Evolutionary conservation across 345 rosid species (phyloP).

Genomic region (Kandelia obovata): DNA sequence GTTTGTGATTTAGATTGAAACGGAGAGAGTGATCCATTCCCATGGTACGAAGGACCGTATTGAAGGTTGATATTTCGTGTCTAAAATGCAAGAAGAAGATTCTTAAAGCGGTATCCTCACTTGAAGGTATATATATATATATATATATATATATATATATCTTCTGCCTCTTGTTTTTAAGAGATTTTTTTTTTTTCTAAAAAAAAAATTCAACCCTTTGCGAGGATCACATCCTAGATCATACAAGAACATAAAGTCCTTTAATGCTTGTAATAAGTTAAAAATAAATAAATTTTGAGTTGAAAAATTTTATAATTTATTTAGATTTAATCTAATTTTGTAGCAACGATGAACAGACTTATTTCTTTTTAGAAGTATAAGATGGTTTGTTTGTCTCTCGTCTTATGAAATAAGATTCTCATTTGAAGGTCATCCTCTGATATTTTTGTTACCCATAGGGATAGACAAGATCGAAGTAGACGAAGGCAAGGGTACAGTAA

Average conservation of each 20-base stretch:
- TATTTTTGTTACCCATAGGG: constrained; percentile 22
- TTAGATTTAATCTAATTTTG: background rate
- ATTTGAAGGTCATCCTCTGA: no score
- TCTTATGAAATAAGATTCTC: no score
- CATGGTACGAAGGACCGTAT: constrained; percentile 45
- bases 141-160: background rate
- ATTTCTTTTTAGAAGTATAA: no score
- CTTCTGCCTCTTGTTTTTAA: background rate
- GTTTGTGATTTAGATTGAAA: background rate
- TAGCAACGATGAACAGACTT: background rate
- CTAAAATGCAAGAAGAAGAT: constrained; percentile 53
- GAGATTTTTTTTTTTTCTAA: no score
- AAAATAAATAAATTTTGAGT: no score
- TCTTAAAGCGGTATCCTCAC: constrained; percentile 40
- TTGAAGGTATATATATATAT: constrained; percentile 27
- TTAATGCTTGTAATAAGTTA: no score
- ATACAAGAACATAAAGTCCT: no score
- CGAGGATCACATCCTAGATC: no score
- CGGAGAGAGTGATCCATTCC: background rate
- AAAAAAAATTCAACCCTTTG: no score
- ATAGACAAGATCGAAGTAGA: constrained; percentile 53
- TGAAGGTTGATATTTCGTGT: constrained; percentile 46
- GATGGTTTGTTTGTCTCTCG: no score
- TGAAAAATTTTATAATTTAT: no score
- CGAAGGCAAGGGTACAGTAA: constrained; percentile 36